These are phyloP conservation scores for Penicillium sp. DNA, from an alignment of 2,329 filamentous ascomycete species.

Conservation along the genomic window DNA sequence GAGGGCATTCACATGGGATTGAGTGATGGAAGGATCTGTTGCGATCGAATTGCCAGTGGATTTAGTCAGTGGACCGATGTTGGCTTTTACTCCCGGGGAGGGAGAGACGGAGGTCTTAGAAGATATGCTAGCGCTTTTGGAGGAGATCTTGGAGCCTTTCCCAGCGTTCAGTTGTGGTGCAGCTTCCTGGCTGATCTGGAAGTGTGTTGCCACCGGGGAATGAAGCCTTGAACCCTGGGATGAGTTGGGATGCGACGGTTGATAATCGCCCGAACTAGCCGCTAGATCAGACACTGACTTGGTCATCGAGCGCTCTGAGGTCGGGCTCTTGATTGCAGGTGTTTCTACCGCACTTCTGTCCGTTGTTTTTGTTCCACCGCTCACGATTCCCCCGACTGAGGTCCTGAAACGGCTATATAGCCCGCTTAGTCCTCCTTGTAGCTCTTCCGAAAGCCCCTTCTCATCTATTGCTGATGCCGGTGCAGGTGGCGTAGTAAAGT, in stretches of 20 bases:
- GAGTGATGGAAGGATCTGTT: conserved; percentile 50
- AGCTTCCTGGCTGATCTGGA: conserved; percentile 31
- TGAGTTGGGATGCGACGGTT: conserved; percentile 30
- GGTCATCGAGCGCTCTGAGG: conserved; percentile 26
- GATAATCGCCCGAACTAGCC: conserved; percentile 21
- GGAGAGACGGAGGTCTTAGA: conserved; percentile 43
- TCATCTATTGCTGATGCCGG: conserved; percentile 65
- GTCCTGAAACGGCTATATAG: conserved; percentile 83
- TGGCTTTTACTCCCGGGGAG: conserved; percentile 40
- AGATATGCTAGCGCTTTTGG: conserved; percentile 43
- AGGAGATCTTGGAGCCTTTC: conserved; percentile 41
- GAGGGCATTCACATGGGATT: conserved; percentile 42
- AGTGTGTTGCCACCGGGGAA: conserved; percentile 35
- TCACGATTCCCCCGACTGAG: conserved; percentile 67
- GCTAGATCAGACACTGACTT: conserved; percentile 28
- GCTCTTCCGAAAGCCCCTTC: conserved; percentile 69
- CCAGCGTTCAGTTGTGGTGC: conserved; percentile 18
- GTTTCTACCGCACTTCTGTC: conserved; percentile 30
- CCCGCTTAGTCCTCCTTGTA: conserved; percentile 84
- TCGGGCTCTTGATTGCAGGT: conserved; percentile 26
- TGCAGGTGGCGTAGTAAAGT: conserved; percentile 69
- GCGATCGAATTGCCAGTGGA: conserved; percentile 28
- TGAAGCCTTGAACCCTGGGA: conserved; percentile 39
- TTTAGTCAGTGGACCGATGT: conserved; percentile 38
- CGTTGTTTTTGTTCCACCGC: conserved; percentile 32